Evolutionary conservation across 306 rosid species (phyloP), one percentile per base, ranked within the genome.

Genomic region (Gillenia trifoliata): DNA sequence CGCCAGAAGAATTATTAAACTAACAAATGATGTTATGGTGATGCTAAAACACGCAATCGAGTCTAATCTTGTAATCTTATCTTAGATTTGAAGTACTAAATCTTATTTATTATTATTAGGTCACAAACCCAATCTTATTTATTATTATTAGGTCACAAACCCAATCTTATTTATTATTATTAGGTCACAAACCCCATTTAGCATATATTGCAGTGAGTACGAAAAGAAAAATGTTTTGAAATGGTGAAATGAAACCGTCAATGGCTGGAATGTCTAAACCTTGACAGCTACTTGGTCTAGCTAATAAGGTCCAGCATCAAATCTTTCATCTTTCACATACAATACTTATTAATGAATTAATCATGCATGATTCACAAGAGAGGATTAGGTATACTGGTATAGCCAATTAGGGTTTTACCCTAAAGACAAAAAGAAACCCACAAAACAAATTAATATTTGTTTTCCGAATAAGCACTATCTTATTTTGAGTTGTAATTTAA

Each of bases 211-310:
- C 29, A 6, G 23, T 5, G n/a, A 13, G 40, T n/a, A n/a, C n/a
- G n/a, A 1, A 31, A 11, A 62, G 4, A 17, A 11, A 43, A 20
- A 19, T n/a, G 36, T 17, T 20, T 16, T 41, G 1, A 62, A 65
- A 79, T 64, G 92, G 88, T 85, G 66, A 79, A 57, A 77, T 47
- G 84, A 75, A 77, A 77, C 63, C 79, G 57, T 83, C 89, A 65
- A 68, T 31, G 74, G 86, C 79, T 88, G 74, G 15, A 36, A 69
- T 23, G 79, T 84, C 82, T 66, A 71, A 77, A 69, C 8, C 43
- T 12, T 15, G 80, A 85, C 50, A 77, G 50, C 70, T 78, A 79
- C 62, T 12, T 4, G 9, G 16, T 26, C 10, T 26, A 5, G 0
- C 50, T 52, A 56, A 72, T 73, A 82, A 82, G 92, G 78, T 84